A percentile compares a stretch with the other conserved stretches of the same genome.
These are phyloP conservation scores for Cytospora leucostoma DNA, from an alignment of 2,329 filamentous ascomycete species.

Conservation along the genomic window DNA sequence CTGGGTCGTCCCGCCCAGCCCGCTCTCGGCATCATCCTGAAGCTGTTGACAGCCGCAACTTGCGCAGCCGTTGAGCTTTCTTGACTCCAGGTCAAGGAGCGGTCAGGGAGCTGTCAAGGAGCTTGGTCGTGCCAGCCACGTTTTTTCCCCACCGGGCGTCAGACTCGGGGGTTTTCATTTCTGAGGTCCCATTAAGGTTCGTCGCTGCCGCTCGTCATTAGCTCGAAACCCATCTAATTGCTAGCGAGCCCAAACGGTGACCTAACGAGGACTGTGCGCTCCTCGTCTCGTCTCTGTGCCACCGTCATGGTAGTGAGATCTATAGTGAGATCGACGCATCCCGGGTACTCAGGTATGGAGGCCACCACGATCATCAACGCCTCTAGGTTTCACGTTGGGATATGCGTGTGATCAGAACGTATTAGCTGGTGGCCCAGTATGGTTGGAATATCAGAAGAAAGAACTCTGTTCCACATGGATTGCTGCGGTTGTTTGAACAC, in stretches of 20 bases:
- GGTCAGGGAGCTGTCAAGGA: not conserved
- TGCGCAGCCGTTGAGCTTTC: not conserved
- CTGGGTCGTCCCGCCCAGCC: not conserved
- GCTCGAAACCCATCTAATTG: slow-evolving; percentile 13
- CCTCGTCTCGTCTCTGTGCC: slow-evolving; percentile 3
- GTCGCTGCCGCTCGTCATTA: slow-evolving; percentile 10
- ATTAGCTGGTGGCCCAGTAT: not conserved
- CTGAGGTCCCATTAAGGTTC: slow-evolving; percentile 17
- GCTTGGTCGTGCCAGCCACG: not conserved
- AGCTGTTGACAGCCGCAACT: not conserved
- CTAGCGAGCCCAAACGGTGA: slow-evolving; percentile 6
- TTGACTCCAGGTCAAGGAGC: slow-evolving; percentile 6
- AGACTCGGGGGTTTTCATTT: not conserved
- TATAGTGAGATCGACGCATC: slow-evolving; percentile 19
- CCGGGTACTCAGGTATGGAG: not conserved
- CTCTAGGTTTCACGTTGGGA: not conserved
- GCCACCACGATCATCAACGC: not conserved
- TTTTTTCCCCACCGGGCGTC: slow-evolving; percentile 1
- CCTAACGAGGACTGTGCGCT: slow-evolving; percentile 12
- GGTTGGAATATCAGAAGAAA: not conserved
- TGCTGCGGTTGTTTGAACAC: not conserved
- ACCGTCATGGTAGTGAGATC: slow-evolving; percentile 16
- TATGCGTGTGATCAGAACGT: not conserved
- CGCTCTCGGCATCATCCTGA: not conserved
- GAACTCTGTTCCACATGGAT: not conserved